phyloP scores from a whole-genome alignment of 1,139 yeast genomes.

The Komagataea norvegica region DNA sequence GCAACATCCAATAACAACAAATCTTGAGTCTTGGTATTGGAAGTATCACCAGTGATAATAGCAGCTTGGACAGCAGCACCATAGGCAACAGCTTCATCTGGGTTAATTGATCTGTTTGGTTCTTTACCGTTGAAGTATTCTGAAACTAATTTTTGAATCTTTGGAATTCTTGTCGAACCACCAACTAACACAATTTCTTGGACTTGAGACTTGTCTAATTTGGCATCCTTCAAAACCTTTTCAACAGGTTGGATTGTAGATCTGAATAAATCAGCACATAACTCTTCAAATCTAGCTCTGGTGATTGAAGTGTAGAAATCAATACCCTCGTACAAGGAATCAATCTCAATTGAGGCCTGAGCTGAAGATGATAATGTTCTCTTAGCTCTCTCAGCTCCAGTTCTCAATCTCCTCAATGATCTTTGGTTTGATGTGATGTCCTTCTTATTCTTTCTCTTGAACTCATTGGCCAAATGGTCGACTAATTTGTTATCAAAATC shows the following conservation, averaged over 20 bases:
- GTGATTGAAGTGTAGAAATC: slow-evolving; percentile 77
- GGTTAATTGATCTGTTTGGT: slow-evolving; percentile 79
- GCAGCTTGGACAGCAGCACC: slow-evolving; percentile 88
- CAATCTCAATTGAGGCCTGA: slow-evolving; percentile 80
- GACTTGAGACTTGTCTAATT: slow-evolving; percentile 69
- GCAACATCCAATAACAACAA: slow-evolving; percentile 85
- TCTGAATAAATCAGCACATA: slow-evolving; percentile 78
- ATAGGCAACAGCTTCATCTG: slow-evolving; percentile 71
- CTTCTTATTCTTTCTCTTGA: slow-evolving; percentile 76
- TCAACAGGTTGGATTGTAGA: slow-evolving; percentile 79
- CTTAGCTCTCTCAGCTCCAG: slow-evolving; percentile 90
- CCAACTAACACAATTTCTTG: slow-evolving; percentile 85
- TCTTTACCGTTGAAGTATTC: slow-evolving; percentile 87
- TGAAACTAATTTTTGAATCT: slow-evolving; percentile 78
- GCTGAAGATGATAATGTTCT: slow-evolving; percentile 80
- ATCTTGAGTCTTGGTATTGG: slow-evolving; percentile 69
- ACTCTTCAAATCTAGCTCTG: slow-evolving; percentile 87
- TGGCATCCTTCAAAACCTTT: slow-evolving; percentile 76
- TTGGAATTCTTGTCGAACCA: slow-evolving; percentile 93
- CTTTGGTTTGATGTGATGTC: slow-evolving; percentile 65
- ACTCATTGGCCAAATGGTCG: slow-evolving; percentile 69
- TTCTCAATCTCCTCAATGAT: slow-evolving; percentile 80
- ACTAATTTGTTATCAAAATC: slow-evolving; percentile 79
- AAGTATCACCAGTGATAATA: slow-evolving; percentile 84
- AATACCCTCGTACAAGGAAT: slow-evolving; percentile 74